These are phyloP conservation scores for Sherardia arvensis DNA, from an alignment of 257 asterid species.

Conservation along the genomic window DNA sequence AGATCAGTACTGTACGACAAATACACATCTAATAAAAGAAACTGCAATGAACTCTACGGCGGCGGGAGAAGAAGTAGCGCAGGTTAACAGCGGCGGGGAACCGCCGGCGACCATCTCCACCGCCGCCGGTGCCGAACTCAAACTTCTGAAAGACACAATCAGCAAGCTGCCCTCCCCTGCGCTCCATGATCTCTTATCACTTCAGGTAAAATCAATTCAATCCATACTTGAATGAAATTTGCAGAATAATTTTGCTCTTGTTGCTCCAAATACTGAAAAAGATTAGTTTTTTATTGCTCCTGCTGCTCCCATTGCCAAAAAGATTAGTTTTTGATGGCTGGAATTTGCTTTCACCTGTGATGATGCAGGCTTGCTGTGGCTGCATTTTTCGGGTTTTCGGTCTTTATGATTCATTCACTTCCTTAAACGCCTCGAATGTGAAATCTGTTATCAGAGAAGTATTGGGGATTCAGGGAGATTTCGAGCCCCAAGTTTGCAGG, in stretches of 20 bases:
- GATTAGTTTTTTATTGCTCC: not conserved
- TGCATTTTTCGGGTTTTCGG: slow-evolving; percentile 57
- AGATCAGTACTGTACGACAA: too few relatives aligned
- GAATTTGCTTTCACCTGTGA: not conserved
- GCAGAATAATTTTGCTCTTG: not conserved
- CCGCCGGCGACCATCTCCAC: slow-evolving; percentile 22
- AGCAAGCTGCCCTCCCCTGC: slow-evolving; percentile 42
- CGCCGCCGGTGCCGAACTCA: slow-evolving; percentile 13
- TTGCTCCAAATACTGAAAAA: not conserved
- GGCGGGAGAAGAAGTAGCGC: slow-evolving; percentile 16
- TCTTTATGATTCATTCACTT: slow-evolving; percentile 39
- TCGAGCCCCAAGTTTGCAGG: slow-evolving; percentile 39
- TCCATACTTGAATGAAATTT: not conserved
- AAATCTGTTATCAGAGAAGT: slow-evolving; percentile 32
- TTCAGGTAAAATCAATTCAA: slow-evolving; percentile 30
- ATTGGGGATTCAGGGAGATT: slow-evolving; percentile 28
- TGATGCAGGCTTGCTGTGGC: slow-evolving; percentile 50
- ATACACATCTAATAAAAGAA: not conserved
- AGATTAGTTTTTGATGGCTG: not conserved
- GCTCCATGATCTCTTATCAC: slow-evolving; percentile 50
- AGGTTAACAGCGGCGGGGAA: slow-evolving; percentile 11
- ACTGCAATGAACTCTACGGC: not conserved
- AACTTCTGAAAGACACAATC: slow-evolving; percentile 33
- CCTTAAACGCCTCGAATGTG: slow-evolving; percentile 23
- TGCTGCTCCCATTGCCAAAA: not conserved